Percentiles rank a stretch among this genome's conserved stretches.
These are phyloP conservation scores for Themeda triandra DNA, from an alignment of 176 grass and related monocot species.

Conservation along the genomic window DNA sequence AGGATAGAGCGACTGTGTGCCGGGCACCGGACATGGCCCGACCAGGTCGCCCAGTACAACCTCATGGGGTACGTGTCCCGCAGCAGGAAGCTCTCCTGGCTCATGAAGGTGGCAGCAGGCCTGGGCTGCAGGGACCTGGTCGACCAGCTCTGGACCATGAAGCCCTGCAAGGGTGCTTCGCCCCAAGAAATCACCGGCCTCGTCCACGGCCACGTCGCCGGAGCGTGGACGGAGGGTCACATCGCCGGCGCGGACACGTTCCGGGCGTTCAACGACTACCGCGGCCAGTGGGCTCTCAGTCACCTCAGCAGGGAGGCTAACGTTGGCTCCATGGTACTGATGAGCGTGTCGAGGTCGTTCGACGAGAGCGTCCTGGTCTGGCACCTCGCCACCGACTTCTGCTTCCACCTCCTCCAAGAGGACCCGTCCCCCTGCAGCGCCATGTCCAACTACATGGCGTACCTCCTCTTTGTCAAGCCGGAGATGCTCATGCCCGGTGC, in stretches of 20 bases:
- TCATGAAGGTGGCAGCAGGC: rapidly evolving
- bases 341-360: not conserved
- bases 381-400: not conserved
- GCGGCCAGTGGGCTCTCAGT: not conserved
- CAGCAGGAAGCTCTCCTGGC: rapidly evolving
- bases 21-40: not conserved
- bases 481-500: no score
- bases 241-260: not conserved
- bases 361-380: not conserved
- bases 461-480: no score
- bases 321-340: not conserved
- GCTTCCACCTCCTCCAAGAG: not conserved
- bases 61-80: not conserved
- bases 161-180: not conserved
- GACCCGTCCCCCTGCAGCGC: not conserved
- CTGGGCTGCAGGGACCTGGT: not conserved
- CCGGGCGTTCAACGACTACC: not conserved
- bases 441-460: no score
- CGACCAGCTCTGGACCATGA: not conserved
- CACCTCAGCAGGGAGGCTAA: no score
- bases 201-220: not conserved
- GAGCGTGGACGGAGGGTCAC: not conserved
- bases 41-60: not conserved
- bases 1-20: not conserved
- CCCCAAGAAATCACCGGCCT: not conserved